phyloP scores from a whole-genome alignment of 2,329 filamentous ascomycete genomes.

The Cryoendolithus antarcticus region DNA sequence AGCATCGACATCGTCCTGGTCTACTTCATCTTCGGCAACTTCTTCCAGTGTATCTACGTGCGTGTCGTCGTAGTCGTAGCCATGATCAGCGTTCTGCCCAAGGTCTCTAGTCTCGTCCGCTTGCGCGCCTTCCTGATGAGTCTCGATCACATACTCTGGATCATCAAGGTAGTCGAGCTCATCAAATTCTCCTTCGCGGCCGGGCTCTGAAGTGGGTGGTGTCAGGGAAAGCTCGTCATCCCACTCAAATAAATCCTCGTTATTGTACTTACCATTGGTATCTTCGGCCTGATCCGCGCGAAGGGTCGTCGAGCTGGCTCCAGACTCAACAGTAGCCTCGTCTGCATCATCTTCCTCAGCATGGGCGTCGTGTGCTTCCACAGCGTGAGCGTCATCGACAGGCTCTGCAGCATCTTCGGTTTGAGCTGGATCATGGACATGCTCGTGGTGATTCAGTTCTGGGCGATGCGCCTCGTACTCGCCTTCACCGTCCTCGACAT shows the following conservation, averaged over 20 bases:
- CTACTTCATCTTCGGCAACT: too few relatives aligned
- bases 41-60: too few relatives aligned
- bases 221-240: conserved; percentile 1
- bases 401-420: conserved; percentile 3
- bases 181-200: too few relatives aligned
- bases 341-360: conserved; percentile 2
- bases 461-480: conserved; percentile 4
- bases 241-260: conserved; percentile 15
- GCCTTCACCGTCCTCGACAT: conserved; percentile 8
- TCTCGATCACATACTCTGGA: too few relatives aligned
- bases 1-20: too few relatives aligned
- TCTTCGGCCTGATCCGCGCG: conserved; percentile 12
- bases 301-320: conserved; percentile 15
- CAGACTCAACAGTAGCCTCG: conserved; percentile 8
- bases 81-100: too few relatives aligned
- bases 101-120: too few relatives aligned
- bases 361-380: conserved; percentile 1
- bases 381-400: conserved; percentile 5
- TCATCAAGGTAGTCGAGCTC: too few relatives aligned
- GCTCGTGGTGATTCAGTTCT: conserved; percentile 2
- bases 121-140: too few relatives aligned
- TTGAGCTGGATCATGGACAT: conserved; percentile 6
- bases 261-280: conserved; percentile 16
- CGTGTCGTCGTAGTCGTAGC: too few relatives aligned
- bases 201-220: neutral